Base-by-base conservation (phyloP, 331 rosid species). In the Spiraea crenata region DNA sequence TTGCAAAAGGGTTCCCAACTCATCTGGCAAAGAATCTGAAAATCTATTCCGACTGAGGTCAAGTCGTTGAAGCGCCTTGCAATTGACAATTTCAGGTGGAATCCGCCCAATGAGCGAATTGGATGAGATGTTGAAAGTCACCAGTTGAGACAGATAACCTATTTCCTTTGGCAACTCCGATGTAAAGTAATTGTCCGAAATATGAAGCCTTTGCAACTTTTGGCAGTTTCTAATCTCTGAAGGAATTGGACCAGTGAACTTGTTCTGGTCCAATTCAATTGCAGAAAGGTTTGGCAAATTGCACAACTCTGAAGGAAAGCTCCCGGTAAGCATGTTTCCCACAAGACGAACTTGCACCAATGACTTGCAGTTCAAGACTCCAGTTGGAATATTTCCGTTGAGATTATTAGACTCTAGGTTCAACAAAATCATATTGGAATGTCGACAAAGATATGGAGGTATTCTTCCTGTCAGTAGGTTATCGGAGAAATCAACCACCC, bases 401-500 rank as follows among this genome's bases (percentile, higher is more conserved):
- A 95, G 79, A 44, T 63, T 74, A 77, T 95, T 95, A 54, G 86
- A 69, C 59, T 79, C 93, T 57, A 89, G 74, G 77, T 86, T 95
- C 85, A 95, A 80, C 74, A 89, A 73, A 73, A 77, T 85, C 76
- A 91, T 76, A 38, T 73, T 80, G 31, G 93, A 91, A 61, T 79
- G 65, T 50, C 20, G 84, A 76, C 99, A 95, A 37, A 95, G 85
- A 78, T 89, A 69, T 49, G 91, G 88, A 16, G 99, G 98, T 52
- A 95, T 86, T 51, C 65, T 76, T 57, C 99, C 96, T 7, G 85
- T 82, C 74, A 95, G 78, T 31, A 54, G 60, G 82, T 95, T 89
- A 63, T 74, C 80, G 6, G 96, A 89, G 46, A 95, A 86, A 82
- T 95, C 99, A 72, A 89, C 91, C 17, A 95, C 97, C 97, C 97